Percentiles rank a stretch among this genome's conserved stretches.
Conservation (phyloP, 352 stramenopile genomes). For the Globisporangium nagaii region DNA sequence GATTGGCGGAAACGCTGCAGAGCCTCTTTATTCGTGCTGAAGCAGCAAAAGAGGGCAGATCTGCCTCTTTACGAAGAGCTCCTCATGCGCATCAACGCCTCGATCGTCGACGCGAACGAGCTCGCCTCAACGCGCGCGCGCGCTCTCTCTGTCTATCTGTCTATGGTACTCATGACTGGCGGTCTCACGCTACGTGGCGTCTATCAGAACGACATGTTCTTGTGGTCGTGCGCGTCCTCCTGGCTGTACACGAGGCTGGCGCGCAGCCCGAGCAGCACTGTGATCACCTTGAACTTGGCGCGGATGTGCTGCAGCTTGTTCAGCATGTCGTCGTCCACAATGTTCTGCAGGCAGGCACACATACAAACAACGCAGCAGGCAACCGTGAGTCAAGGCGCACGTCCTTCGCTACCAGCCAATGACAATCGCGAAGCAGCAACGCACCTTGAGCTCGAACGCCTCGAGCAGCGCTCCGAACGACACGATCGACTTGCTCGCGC, state of each 20-base stretch:
- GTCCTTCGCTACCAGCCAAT: no score
- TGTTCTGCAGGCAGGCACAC: conserved; percentile 36
- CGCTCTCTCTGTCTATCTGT: no score
- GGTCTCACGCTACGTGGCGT: no score
- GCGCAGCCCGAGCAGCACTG: conserved; percentile 46
- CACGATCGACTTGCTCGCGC: conserved; percentile 52
- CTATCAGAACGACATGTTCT: conserved; percentile 79
- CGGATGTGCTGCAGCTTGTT: conserved; percentile 63
- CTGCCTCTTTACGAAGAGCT: no score
- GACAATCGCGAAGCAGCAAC: background rate
- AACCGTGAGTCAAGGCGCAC: background rate
- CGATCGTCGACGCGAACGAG: no score
- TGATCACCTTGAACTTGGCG: conserved; percentile 83
- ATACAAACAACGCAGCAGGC: background rate
- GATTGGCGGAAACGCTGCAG: no score
- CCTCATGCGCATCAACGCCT: no score
- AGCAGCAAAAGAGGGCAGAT: no score
- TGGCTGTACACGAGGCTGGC: conserved; percentile 58
- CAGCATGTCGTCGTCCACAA: conserved; percentile 74
- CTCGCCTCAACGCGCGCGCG: no score
- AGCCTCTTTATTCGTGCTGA: no score
- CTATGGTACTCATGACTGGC: background rate
- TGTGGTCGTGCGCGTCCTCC: conserved; percentile 64
- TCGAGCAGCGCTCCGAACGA: conserved; percentile 51
- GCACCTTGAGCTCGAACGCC: conserved; percentile 64